These are phyloP conservation scores for Vaucheria bursata DNA, from an alignment of 352 stramenopile species.

Conservation along the genomic window DNA sequence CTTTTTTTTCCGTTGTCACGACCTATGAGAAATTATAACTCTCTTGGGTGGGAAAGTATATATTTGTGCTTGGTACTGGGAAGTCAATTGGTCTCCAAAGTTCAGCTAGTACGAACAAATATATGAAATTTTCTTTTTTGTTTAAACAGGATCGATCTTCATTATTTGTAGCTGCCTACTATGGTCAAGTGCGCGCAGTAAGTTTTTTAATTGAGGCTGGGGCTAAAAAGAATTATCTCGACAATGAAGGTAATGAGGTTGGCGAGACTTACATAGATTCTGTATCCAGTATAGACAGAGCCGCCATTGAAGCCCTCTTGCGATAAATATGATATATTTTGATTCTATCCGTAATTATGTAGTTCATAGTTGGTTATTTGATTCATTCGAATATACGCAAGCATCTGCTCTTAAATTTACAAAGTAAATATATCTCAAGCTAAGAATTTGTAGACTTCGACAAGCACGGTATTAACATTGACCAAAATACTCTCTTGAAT, in stretches of 20 bases:
- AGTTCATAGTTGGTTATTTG: no score
- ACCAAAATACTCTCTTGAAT: no score
- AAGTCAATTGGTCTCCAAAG: conserved; percentile 2
- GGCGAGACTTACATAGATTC: conserved; percentile 24
- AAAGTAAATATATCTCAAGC: no score
- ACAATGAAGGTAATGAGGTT: conserved; percentile 38
- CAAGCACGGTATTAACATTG: no score
- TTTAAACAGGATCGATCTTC: conserved; percentile 22
- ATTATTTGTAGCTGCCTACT: conserved; percentile 35
- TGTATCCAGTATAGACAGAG: no score
- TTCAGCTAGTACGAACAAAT: not conserved
- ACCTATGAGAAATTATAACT: not conserved
- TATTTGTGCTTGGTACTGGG: not conserved
- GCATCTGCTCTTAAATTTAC: no score
- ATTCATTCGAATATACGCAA: no score
- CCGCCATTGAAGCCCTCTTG: no score
- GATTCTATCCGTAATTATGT: no score
- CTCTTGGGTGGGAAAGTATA: not conserved
- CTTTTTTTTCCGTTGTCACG: not conserved
- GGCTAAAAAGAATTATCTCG: conserved; percentile 30
- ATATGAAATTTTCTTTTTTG: not conserved
- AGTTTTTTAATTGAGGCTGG: conserved; percentile 26
- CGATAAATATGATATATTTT: no score
- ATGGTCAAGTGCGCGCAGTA: conserved; percentile 22
- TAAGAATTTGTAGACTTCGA: no score